Percentiles rank a stretch among this genome's conserved stretches.
phyloP scores from a whole-genome alignment of 164 flowering plant species.

The Stephania cephalantha region DNA sequence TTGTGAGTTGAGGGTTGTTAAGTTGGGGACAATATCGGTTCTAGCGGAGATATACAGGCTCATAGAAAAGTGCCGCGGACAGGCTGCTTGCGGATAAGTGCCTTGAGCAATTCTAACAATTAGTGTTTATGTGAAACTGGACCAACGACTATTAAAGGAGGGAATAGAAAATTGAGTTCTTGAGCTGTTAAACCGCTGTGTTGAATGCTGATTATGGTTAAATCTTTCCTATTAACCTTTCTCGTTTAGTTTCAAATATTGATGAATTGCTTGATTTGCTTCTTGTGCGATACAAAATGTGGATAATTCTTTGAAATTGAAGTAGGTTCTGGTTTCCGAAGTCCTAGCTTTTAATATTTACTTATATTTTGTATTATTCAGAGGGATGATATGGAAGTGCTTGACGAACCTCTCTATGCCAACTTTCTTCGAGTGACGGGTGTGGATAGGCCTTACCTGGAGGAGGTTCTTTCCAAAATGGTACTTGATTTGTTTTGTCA shows the following conservation, averaged over 20 bases:
- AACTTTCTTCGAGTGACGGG: constrained; percentile 63
- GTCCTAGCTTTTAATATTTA: not conserved
- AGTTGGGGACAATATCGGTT: no score
- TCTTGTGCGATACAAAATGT: not conserved
- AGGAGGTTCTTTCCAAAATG: constrained; percentile 72
- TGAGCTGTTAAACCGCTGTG: no score
- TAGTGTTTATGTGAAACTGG: no score
- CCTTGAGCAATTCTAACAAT: no score
- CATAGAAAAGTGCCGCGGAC: no score
- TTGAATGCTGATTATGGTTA: no score
- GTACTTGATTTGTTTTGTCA: constrained; percentile 27
- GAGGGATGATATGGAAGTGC: constrained; percentile 95
- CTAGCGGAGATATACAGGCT: no score
- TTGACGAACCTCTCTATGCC: constrained; percentile 96
- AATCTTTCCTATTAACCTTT: not conserved
- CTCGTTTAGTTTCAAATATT: not conserved
- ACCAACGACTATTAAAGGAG: no score
- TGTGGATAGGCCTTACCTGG: constrained; percentile 70
- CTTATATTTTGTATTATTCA: constrained; percentile 11
- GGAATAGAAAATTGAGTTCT: no score
- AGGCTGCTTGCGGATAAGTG: no score
- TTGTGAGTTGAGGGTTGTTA: no score
- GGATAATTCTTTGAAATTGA: not conserved
- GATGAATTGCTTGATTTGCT: no score
- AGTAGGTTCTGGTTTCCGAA: not conserved